Conservation (phyloP, 352 stramenopile genomes). For the Phytophthora sp. region DNA sequence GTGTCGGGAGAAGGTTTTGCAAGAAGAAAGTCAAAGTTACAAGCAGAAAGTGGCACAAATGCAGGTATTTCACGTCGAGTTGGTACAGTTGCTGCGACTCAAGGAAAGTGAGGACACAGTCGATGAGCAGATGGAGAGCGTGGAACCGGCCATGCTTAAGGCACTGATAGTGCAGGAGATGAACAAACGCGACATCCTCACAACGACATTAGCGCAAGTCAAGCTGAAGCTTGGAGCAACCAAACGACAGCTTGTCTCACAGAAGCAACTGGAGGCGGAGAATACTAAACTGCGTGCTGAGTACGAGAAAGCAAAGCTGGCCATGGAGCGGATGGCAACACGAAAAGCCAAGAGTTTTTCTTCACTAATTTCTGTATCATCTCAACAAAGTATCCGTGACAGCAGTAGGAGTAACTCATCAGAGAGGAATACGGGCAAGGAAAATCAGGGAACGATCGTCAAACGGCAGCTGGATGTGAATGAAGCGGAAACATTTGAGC, state of each 20-base stretch:
- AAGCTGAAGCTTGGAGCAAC: slow-evolving; percentile 37
- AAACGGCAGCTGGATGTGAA: slow-evolving; percentile 28
- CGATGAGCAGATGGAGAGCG: slow-evolving; percentile 13
- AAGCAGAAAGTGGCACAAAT: slow-evolving; percentile 30
- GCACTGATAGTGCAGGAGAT: slow-evolving; percentile 46
- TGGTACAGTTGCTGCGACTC: slow-evolving; percentile 42
- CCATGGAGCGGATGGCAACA: slow-evolving; percentile 69
- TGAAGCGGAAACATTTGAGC: slow-evolving; percentile 16
- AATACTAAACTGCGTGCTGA: slow-evolving; percentile 63
- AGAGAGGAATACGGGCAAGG: slow-evolving; percentile 23
- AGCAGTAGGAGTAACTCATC: slow-evolving; percentile 20
- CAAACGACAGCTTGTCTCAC: slow-evolving; percentile 48
- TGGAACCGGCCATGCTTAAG: slow-evolving; percentile 43
- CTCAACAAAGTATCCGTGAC: slow-evolving; percentile 4
- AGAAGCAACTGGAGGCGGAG: slow-evolving; percentile 54
- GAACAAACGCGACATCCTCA: slow-evolving; percentile 32
- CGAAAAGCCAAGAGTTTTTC: slow-evolving; percentile 33
- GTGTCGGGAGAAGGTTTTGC: slow-evolving; percentile 28
- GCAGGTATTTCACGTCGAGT: slow-evolving; percentile 45
- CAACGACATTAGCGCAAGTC: slow-evolving; percentile 31
- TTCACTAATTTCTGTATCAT: slow-evolving; percentile 13
- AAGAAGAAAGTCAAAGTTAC: slow-evolving; percentile 20
- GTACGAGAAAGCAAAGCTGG: slow-evolving; percentile 63
- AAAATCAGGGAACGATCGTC: slow-evolving; percentile 21
- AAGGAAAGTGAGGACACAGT: neutral